phyloP scores from a whole-genome alignment of 768 basidiomycete genomes.

The Mycena albidolilacea region DNA sequence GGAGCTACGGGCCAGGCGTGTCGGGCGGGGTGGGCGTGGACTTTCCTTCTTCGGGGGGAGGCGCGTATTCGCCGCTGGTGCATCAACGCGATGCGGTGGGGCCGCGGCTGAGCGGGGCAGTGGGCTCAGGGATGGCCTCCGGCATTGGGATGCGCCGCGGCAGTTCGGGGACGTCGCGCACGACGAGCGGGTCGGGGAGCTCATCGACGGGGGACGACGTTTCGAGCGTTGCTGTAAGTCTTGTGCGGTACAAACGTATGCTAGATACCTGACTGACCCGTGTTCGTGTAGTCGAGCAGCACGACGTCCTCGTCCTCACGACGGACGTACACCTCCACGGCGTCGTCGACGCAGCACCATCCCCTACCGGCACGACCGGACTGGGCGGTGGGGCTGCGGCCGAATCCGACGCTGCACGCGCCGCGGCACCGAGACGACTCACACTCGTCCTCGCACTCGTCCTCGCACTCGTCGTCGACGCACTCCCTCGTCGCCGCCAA shows the following conservation, averaged over 20 bases:
- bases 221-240: conserved; percentile 80
- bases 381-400: conserved; percentile 90
- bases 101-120: conserved; percentile 32
- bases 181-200: conserved; percentile 55
- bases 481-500: conserved; percentile 45
- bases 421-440: conserved; percentile 58
- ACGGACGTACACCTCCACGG: conserved; percentile 80
- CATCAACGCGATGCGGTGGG: conserved; percentile 30
- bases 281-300: conserved; percentile 71
- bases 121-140: conserved; percentile 68
- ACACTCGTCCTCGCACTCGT: conserved; percentile 31
- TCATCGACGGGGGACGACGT: conserved; percentile 77
- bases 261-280: neutral
- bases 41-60: conserved; percentile 27
- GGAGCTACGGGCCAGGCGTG: conserved; percentile 82
- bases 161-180: conserved; percentile 63
- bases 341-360: conserved; percentile 76
- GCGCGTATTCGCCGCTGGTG: conserved; percentile 16
- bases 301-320: conserved; percentile 86
- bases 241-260: neutral
- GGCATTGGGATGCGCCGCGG: conserved; percentile 71
- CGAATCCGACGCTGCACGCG: conserved; percentile 76
- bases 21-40: conserved; percentile 34
- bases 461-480: conserved; percentile 1
- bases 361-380: conserved; percentile 89